Evolutionary conservation across 192 early-diverging fungal genomes (phyloP).

Genomic region (Podila horticola): DNA sequence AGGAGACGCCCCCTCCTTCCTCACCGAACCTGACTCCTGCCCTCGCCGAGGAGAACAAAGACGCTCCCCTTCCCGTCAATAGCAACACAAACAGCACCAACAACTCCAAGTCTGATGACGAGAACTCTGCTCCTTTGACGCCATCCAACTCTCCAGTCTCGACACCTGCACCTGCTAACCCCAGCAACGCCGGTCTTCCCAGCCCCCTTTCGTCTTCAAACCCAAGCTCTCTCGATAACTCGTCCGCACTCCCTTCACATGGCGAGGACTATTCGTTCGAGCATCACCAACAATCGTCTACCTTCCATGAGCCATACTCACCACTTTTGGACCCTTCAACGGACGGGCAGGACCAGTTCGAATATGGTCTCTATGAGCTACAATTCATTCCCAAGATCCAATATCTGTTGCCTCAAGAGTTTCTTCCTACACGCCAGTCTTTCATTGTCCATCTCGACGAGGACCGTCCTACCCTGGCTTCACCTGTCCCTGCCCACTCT

Average conservation of each 20-base stretch:
- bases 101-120: neutral
- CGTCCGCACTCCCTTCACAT: neutral
- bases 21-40: neutral
- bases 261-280: neutral
- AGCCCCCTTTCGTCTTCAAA: neutral
- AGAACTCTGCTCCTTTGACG: neutral
- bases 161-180: neutral
- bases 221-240: neutral
- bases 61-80: neutral
- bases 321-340: slow-evolving; percentile 35
- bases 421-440: slow-evolving; percentile 34
- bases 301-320: slow-evolving; percentile 38
- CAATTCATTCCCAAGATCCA: slow-evolving; percentile 51
- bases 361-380: slow-evolving; percentile 45
- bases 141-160: neutral
- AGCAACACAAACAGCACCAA: neutral
- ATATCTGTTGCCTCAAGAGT: slow-evolving; percentile 30
- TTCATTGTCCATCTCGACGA: slow-evolving; percentile 49
- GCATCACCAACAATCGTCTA: neutral
- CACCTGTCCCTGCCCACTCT: slow-evolving; percentile 30
- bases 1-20: neutral
- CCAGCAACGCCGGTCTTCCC: slow-evolving; percentile 2
- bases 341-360: slow-evolving; percentile 47
- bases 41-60: neutral
- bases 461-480: slow-evolving; percentile 40